Conservation (phyloP, 202 grass and related monocot species). For the Musa balbisiana region DNA sequence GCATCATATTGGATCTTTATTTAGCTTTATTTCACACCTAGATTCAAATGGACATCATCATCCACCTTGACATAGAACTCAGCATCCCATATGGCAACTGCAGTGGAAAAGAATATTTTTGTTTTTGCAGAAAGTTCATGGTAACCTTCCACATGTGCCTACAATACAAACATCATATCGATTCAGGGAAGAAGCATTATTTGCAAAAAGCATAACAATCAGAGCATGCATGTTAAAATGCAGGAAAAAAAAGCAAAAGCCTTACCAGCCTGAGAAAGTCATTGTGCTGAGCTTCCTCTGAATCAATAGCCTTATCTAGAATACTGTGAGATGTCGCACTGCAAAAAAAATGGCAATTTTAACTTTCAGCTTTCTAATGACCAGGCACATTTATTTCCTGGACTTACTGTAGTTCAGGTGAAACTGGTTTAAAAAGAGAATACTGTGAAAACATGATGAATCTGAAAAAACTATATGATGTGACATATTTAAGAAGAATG, state of each 20-base stretch:
- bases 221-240: neutral
- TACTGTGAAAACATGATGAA: neutral
- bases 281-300: conserved; percentile 66
- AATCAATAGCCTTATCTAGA: conserved; percentile 79
- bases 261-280: conserved; percentile 96
- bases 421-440: neutral
- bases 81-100: conserved; percentile 87
- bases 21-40: conserved; percentile 39
- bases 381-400: neutral
- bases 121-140: conserved; percentile 96
- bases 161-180: neutral
- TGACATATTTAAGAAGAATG: neutral
- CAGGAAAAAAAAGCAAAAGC: conserved; percentile 1
- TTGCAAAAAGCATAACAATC: neutral
- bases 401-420: neutral
- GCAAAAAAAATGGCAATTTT: conserved; percentile 29
- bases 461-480: neutral
- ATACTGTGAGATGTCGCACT: conserved; percentile 80
- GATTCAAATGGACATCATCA: conserved; percentile 95
- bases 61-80: conserved; percentile 99
- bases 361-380: neutral
- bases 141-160: conserved; percentile 99
- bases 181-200: conserved; percentile 9
- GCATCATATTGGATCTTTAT: neutral
- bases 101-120: conserved; percentile 92